Conservation (phyloP, 2,329 filamentous ascomycete genomes). For the Fusarium coffeatum region DNA sequence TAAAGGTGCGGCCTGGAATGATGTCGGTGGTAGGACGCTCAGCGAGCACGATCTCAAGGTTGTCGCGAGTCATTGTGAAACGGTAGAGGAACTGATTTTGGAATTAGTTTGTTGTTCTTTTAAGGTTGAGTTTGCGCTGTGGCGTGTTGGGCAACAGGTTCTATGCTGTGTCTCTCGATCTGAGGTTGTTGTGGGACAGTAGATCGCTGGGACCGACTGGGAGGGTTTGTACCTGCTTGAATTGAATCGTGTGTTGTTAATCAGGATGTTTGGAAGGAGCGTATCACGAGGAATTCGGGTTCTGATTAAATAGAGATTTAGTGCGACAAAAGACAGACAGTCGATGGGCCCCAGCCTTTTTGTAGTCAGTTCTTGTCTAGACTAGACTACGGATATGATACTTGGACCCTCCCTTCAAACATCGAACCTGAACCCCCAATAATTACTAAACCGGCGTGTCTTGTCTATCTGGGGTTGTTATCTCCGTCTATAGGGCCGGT, state of each 20-base stretch:
- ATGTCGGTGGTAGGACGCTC: slow-evolving; percentile 71
- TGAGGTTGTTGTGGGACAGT: slow-evolving; percentile 13
- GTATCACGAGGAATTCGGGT: background rate
- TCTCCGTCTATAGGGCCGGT: slow-evolving; percentile 28
- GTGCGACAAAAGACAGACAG: background rate
- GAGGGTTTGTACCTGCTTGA: slow-evolving; percentile 10
- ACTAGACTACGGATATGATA: background rate
- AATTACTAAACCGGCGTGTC: slow-evolving; percentile 5
- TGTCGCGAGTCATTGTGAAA: slow-evolving; percentile 56
- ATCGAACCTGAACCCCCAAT: background rate
- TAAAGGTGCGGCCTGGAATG: slow-evolving; percentile 74
- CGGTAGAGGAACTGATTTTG: background rate
- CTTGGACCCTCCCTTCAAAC: background rate
- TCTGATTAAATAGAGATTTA: slow-evolving; percentile 9
- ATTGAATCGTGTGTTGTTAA: background rate
- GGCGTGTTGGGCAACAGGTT: slow-evolving; percentile 1
- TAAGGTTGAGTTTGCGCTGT: background rate
- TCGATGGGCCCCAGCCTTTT: background rate
- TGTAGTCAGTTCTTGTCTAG: slow-evolving; percentile 2
- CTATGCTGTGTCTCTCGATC: slow-evolving; percentile 10
- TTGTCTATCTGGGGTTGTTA: slow-evolving; percentile 34
- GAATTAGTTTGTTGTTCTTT: background rate
- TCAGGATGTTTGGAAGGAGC: background rate
- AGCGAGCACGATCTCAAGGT: slow-evolving; percentile 68
- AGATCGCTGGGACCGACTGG: background rate